Conservation (phyloP, 495 filamentous ascomycete genomes). For the Penicillium salamii region DNA sequence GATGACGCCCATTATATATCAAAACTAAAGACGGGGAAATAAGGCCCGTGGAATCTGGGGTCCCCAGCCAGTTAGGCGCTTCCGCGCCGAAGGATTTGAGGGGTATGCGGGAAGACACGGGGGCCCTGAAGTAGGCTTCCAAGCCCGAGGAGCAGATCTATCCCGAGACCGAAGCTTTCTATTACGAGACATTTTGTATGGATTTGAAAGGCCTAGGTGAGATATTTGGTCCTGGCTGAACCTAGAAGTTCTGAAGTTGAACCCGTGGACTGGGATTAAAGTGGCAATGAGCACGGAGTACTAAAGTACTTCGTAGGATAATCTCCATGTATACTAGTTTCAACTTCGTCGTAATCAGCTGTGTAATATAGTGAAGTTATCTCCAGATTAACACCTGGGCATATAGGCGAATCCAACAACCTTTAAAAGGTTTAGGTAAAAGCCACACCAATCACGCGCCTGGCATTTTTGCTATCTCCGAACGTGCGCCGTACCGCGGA, state of each 20-base stretch:
- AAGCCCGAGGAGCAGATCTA: neutral
- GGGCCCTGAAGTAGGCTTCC: neutral
- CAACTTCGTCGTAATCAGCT: too few relatives aligned
- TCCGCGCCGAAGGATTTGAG: neutral
- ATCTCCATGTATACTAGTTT: too few relatives aligned
- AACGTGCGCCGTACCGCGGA: neutral
- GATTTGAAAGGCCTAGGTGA: too few relatives aligned
- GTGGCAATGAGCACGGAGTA: too few relatives aligned
- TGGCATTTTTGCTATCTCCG: neutral
- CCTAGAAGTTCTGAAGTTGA: too few relatives aligned
- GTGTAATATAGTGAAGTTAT: neutral
- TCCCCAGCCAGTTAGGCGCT: neutral
- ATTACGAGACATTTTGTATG: too few relatives aligned
- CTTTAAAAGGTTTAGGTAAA: neutral
- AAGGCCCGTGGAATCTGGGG: neutral
- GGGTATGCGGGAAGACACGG: neutral
- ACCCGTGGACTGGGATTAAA: too few relatives aligned
- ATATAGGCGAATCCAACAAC: too few relatives aligned
- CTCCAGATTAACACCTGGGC: neutral
- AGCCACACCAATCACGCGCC: neutral
- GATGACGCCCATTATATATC: neutral
- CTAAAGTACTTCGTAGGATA: too few relatives aligned
- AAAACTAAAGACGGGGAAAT: neutral
- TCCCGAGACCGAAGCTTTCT: neutral
- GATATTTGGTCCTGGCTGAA: too few relatives aligned